phyloP scores from a whole-genome alignment of 2,329 filamentous ascomycete species.

The Fusarium tricinctum region DNA sequence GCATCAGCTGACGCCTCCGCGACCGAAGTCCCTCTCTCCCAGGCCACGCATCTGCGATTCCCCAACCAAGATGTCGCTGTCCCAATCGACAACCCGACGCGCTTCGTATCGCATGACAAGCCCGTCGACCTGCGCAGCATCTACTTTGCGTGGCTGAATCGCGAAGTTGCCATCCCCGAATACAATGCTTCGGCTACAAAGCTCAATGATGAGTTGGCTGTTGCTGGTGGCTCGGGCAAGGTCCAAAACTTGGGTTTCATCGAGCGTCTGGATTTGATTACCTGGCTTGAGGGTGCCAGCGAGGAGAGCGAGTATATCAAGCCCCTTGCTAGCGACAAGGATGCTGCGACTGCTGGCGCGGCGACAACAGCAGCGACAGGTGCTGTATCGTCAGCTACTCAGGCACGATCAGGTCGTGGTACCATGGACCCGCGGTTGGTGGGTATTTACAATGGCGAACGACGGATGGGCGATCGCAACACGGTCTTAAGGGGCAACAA shows the following conservation, averaged over 20 bases:
- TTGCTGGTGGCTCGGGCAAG: conserved; percentile 71
- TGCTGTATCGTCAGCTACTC: conserved; percentile 59
- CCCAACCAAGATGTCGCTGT: conserved; percentile 72
- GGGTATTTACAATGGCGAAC: conserved; percentile 92
- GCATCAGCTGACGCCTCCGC: conserved; percentile 75
- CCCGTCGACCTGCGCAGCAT: conserved; percentile 91
- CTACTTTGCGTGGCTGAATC: conserved; percentile 96
- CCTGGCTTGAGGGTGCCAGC: conserved; percentile 91
- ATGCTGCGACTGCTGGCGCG: conserved; percentile 58
- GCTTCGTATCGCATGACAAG: conserved; percentile 83
- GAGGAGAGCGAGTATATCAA: conserved; percentile 95
- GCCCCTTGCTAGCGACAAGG: conserved; percentile 76
- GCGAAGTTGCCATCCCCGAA: conserved; percentile 88
- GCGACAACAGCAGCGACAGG: conserved; percentile 57
- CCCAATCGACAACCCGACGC: conserved; percentile 80
- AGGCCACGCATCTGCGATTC: conserved; percentile 86
- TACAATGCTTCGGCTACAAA: conserved; percentile 88
- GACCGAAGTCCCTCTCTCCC: conserved; percentile 74
- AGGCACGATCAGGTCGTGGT: conserved; percentile 71
- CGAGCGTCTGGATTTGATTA: conserved; percentile 90
- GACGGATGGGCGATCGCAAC: conserved; percentile 93
- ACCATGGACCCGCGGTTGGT: conserved; percentile 83
- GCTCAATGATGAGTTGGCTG: conserved; percentile 82
- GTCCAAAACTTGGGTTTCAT: conserved; percentile 93
- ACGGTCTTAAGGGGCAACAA: conserved; percentile 88